These are phyloP conservation scores for Geranium incanum DNA, from an alignment of 441 rosid species.

Conservation along the genomic window DNA sequence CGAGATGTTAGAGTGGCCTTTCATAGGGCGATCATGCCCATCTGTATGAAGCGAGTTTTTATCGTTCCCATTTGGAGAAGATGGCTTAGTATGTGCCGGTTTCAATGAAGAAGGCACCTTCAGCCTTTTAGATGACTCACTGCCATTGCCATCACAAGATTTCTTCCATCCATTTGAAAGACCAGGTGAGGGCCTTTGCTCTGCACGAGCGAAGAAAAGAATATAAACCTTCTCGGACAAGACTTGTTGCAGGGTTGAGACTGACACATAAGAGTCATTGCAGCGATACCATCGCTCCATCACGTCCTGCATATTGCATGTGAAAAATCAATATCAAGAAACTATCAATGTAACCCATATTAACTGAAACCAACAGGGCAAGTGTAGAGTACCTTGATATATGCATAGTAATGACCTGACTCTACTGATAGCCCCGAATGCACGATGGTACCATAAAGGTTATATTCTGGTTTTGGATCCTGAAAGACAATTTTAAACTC, in stretches of 20 bases:
- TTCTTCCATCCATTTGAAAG: conserved; percentile 46
- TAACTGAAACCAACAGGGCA: conserved; percentile 10
- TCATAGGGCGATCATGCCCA: conserved; percentile 33
- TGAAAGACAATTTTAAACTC: conserved; percentile 25
- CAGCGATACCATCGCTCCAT: conserved; percentile 86
- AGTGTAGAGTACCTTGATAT: conserved; percentile 56
- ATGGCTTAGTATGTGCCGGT: conserved; percentile 27
- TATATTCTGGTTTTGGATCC: conserved; percentile 80
- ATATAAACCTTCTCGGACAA: conserved; percentile 88
- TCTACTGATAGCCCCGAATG: conserved; percentile 85
- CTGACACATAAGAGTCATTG: conserved; percentile 67
- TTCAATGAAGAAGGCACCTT: conserved; percentile 34
- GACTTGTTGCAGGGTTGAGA: conserved; percentile 70
- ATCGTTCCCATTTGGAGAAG: conserved; percentile 33
- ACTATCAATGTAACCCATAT: conserved; percentile 10
- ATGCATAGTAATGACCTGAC: conserved; percentile 95
- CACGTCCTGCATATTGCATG: conserved; percentile 50
- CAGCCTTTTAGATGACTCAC: conserved; percentile 35
- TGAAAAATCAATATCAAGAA: conserved; percentile 9
- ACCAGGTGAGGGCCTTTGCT: conserved; percentile 50
- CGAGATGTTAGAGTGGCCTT: conserved; percentile 24
- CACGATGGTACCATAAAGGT: conserved; percentile 90
- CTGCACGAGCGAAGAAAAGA: conserved; percentile 73
- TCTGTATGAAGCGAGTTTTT: conserved; percentile 25
- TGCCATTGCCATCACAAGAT: conserved; percentile 43